These are phyloP conservation scores for Verticillium dahliae DNA, from an alignment of 2,329 filamentous ascomycete genomes.

Conservation along the genomic window DNA sequence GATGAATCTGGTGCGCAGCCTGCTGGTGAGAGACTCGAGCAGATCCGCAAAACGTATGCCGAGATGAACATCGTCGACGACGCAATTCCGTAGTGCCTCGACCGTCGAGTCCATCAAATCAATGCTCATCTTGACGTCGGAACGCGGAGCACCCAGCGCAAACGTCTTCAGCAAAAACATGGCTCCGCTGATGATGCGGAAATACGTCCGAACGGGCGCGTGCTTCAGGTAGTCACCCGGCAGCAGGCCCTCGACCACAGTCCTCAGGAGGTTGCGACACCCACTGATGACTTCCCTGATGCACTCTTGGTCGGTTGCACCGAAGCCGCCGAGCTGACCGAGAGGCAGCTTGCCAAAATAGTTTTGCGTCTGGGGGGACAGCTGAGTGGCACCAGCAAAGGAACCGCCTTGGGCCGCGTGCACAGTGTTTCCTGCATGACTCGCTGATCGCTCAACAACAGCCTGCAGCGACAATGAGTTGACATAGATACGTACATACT, in stretches of 20 bases:
- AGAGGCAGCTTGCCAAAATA: conserved; percentile 59
- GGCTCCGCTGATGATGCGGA: conserved; percentile 77
- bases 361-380: conserved; percentile 59
- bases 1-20: conserved; percentile 68
- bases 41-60: conserved; percentile 80
- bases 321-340: conserved; percentile 57
- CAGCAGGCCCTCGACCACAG: conserved; percentile 69
- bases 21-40: conserved; percentile 69
- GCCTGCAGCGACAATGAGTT: conserved; percentile 93
- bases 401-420: conserved; percentile 17
- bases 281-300: conserved; percentile 73
- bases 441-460: conserved; percentile 87
- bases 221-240: conserved; percentile 74
- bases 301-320: conserved; percentile 63
- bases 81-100: conserved; percentile 66
- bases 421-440: conserved; percentile 51
- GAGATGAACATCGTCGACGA: conserved; percentile 79
- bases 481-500: conserved; percentile 90
- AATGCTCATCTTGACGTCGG: conserved; percentile 70
- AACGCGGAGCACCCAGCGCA: conserved; percentile 70
- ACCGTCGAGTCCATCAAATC: conserved; percentile 70
- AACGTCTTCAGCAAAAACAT: conserved; percentile 85
- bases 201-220: conserved; percentile 77
- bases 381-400: conserved; percentile 30
- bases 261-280: conserved; percentile 67